These are phyloP conservation scores for Basidiobolus meristosporus DNA, from an alignment of 371 early-diverging fungal species.

Conservation along the genomic window DNA sequence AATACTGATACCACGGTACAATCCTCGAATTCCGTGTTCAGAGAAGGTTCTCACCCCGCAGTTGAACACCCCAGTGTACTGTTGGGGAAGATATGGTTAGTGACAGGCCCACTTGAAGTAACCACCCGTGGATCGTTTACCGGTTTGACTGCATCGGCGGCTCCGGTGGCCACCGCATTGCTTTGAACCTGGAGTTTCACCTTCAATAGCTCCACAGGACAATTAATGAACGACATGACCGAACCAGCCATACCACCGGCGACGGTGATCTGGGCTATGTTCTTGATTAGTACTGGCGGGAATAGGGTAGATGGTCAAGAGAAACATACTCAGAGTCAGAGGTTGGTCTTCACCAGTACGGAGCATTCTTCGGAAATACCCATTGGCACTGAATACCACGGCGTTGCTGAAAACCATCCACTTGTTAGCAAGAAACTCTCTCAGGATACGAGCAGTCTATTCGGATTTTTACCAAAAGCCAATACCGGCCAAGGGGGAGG, in stretches of 20 bases:
- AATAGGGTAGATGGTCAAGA: not conserved
- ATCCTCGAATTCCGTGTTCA: conserved; percentile 38
- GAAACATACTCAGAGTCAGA: conserved; percentile 14
- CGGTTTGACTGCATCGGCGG: not conserved
- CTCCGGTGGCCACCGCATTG: too few species aligned
- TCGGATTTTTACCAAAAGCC: conserved; percentile 41
- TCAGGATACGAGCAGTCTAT: not conserved
- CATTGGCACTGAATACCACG: conserved; percentile 68
- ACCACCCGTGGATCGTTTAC: not conserved
- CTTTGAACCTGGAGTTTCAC: conserved; percentile 69
- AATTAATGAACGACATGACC: conserved; percentile 66
- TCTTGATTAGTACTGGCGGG: not conserved
- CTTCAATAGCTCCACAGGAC: conserved; percentile 72
- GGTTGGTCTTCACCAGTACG: conserved; percentile 20
- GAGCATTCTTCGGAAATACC: conserved; percentile 42
- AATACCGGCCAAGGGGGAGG: conserved; percentile 69
- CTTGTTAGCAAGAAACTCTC: not conserved
- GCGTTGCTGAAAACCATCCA: conserved; percentile 56
- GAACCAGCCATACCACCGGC: conserved; percentile 71
- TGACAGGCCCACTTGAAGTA: conserved; percentile 1
- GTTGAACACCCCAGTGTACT: conserved; percentile 57
- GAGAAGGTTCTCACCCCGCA: conserved; percentile 49
- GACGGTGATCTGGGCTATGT: conserved; percentile 29
- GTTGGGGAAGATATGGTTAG: not conserved
- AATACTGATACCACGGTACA: conserved; percentile 66